Percentiles rank a stretch among this genome's conserved stretches.
Conservation (phyloP, 345 rosid species). For the Citropsis articulata region DNA sequence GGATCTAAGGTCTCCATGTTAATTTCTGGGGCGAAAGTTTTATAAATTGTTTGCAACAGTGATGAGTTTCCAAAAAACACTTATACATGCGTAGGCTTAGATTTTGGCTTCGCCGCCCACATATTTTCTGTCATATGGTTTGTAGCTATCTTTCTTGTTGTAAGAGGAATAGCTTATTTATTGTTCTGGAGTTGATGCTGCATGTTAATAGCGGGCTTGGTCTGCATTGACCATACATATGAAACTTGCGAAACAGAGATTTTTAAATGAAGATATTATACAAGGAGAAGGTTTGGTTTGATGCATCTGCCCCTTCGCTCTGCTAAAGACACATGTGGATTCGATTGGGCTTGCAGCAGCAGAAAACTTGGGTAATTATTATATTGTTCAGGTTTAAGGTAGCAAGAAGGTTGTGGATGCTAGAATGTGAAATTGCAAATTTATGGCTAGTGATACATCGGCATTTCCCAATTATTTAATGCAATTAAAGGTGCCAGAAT, state of each 20-base stretch:
- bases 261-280: not conserved
- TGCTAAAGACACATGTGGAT: not conserved
- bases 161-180: not conserved
- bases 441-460: too few species aligned
- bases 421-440: too few species aligned
- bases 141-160: not conserved
- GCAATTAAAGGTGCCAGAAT: not conserved
- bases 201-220: not conserved
- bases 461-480: not conserved
- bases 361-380: too few species aligned
- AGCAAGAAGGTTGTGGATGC: too few species aligned
- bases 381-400: too few species aligned
- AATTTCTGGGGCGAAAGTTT: not conserved
- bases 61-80: constrained; percentile 1
- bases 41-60: constrained; percentile 1
- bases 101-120: not conserved
- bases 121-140: not conserved
- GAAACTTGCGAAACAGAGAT: not conserved
- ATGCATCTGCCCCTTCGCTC: not conserved
- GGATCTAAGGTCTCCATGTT: constrained; percentile 5
- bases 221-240: not conserved
- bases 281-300: not conserved
- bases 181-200: not conserved
- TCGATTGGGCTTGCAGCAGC: not conserved
- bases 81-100: not conserved